Percentiles rank a stretch among this genome's conserved stretches.
These are phyloP conservation scores for Effrenium voratum DNA, from an alignment of 73 alveolate genomes.

Conservation along the genomic window DNA sequence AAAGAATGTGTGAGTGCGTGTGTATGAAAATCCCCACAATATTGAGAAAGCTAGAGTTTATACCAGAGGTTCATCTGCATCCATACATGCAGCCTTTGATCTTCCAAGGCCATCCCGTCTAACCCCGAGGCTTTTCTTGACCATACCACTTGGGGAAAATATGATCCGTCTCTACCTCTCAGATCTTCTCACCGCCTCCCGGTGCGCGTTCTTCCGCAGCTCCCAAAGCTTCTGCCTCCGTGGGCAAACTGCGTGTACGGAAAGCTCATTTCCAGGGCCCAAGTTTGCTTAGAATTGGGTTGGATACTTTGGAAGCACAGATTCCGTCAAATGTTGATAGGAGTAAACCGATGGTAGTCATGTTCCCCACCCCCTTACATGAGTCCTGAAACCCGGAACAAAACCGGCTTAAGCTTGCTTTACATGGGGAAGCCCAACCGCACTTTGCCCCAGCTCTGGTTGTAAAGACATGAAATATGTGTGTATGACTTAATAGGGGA, in stretches of 20 bases:
- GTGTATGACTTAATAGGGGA: too few species aligned
- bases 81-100: too few species aligned
- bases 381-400: too few species aligned
- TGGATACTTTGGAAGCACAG: not conserved
- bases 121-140: not conserved
- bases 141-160: not conserved
- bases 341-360: not conserved
- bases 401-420: too few species aligned
- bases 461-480: too few species aligned
- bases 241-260: not conserved
- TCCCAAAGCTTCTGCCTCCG: slow-evolving; percentile 85
- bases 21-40: too few species aligned
- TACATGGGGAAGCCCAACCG: not conserved
- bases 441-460: too few species aligned
- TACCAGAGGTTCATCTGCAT: too few species aligned
- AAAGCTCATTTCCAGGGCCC: not conserved
- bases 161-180: too few species aligned
- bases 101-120: too few species aligned
- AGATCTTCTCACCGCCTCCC: slow-evolving; percentile 5
- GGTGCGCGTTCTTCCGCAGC: slow-evolving; percentile 47
- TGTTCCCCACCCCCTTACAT: not conserved
- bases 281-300: not conserved
- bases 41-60: too few species aligned
- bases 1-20: too few species aligned
- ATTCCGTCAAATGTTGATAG: not conserved